A percentile compares a stretch with the other conserved stretches of the same genome.
phyloP scores from a whole-genome alignment of 2,329 filamentous ascomycete species.

The Paraphaeosphaeria sporulosa region DNA sequence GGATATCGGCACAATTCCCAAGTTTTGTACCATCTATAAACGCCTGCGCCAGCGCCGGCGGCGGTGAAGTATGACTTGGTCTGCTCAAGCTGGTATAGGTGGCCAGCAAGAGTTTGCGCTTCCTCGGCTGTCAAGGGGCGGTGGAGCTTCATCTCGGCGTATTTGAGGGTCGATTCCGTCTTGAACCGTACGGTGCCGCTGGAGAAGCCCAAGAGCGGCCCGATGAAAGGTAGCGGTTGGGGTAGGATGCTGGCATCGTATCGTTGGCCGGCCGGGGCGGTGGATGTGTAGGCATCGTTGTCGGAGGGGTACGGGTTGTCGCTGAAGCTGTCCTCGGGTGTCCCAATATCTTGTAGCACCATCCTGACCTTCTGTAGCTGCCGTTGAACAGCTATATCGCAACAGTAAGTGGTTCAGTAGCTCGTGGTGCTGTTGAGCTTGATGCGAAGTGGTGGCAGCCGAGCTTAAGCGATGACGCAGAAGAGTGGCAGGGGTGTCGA shows the following conservation, averaged over 20 bases:
- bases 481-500: slow-evolving; percentile 19
- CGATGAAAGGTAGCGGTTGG: slow-evolving; percentile 45
- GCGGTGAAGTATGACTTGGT: slow-evolving; percentile 50
- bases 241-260: slow-evolving; percentile 51
- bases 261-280: slow-evolving; percentile 25
- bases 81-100: slow-evolving; percentile 48
- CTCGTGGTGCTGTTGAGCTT: slow-evolving; percentile 13
- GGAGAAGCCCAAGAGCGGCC: slow-evolving; percentile 40
- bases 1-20: slow-evolving; percentile 50
- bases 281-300: slow-evolving; percentile 46
- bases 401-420: slow-evolving; percentile 37
- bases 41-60: slow-evolving; percentile 41
- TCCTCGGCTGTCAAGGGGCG: slow-evolving; percentile 52
- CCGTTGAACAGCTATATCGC: slow-evolving; percentile 27
- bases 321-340: slow-evolving; percentile 40
- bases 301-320: slow-evolving; percentile 45
- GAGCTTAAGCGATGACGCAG: slow-evolving; percentile 39
- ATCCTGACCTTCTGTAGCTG: slow-evolving; percentile 34
- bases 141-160: slow-evolving; percentile 43
- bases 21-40: slow-evolving; percentile 45
- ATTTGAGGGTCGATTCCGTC: slow-evolving; percentile 42
- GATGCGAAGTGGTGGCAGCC: slow-evolving; percentile 22
- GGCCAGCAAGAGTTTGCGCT: slow-evolving; percentile 52
- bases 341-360: slow-evolving; percentile 51
- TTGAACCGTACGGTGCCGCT: slow-evolving; percentile 33